These are phyloP conservation scores for Bathelium albidoporum DNA, from an alignment of 495 filamentous ascomycete genomes.

Conservation along the genomic window DNA sequence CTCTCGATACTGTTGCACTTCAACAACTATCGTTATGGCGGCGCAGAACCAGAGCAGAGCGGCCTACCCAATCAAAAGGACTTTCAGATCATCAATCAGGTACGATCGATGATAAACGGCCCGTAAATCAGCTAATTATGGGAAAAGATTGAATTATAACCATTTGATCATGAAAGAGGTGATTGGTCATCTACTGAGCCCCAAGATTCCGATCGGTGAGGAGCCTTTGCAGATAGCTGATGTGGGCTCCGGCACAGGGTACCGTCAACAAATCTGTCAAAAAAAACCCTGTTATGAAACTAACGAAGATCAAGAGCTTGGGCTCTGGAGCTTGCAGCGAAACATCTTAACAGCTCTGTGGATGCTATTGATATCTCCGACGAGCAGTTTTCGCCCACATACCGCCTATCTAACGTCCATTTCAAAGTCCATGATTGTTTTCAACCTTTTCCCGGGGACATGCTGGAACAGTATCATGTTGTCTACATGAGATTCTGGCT, in stretches of 20 bases:
- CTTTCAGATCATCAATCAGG: not conserved
- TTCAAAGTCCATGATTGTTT: not conserved
- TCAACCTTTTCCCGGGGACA: not conserved
- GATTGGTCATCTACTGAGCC: not conserved
- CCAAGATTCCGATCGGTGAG: not conserved
- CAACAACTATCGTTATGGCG: not conserved
- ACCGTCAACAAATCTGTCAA: not conserved
- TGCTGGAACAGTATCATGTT: not conserved
- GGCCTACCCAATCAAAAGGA: not conserved
- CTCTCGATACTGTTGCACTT: too few species aligned
- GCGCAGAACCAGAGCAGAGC: not conserved
- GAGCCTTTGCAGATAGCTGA: not conserved
- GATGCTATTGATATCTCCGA: not conserved
- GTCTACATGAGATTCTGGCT: not conserved
- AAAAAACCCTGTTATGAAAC: too few species aligned
- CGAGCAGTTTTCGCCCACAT: not conserved
- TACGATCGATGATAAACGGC: not conserved
- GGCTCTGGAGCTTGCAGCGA: not conserved
- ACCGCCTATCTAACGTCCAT: not conserved
- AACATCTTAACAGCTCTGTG: not conserved
- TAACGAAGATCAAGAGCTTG: not conserved
- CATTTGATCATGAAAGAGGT: not conserved
- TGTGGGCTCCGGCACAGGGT: not conserved
- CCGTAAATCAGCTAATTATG: too few species aligned
- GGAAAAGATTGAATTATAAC: not conserved